Evolutionary conservation across 1,284 basidiomycete species (phyloP), one percentile per base, ranked within the genome.

Genomic region (Cutaneotrichosporon arboriforme): DNA sequence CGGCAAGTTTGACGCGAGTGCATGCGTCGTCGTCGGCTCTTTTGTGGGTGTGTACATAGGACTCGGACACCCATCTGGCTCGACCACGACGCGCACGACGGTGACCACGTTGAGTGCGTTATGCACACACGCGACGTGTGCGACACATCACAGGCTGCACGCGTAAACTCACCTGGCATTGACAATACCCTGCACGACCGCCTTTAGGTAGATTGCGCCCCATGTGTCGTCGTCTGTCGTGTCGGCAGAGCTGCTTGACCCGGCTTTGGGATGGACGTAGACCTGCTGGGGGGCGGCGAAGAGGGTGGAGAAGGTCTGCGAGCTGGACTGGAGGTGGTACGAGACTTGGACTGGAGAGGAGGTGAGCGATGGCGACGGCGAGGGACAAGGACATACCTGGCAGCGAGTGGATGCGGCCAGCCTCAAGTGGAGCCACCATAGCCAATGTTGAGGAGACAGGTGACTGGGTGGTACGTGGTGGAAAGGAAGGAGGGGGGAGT

Each of bases 171-270:
- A 71, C 72, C 72, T 73, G 14, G 72, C 63, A 55, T 62, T 62
- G 26, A 71, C 39, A 14, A 73, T 63, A n/a, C 72, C 72, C 54
- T 66, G 63, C 3, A 71, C 62, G 1, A 72, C 68, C 15, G 69
- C 66, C 46, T 73, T 73, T 44, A 73, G 62, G 50, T 70, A 68
- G 47, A 72, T 73, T 8, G 67, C 68, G 8, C 72, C 72, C 68
- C 70, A 73, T 8, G 60, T 57, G 44, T 71, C 70, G 12, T 68
- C 63, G 13, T 62, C 58, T 47, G n/a, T n/a, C n/a, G n/a, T n/a
- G n/a, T 57, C 60, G 21, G 48, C 42, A n/a, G 57, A 38, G 41
- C 36, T 49, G n/a, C 46, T 41, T 31, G 50, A 58, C 12, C 61
- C 59, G 1, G 66, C 59, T 18, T 55, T 63, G 10, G 69, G 66